Evolutionary conservation across 371 early-diverging fungal genomes (phyloP), one percentile per base, ranked within the genome.

Genomic region (Mucor saturninus): DNA sequence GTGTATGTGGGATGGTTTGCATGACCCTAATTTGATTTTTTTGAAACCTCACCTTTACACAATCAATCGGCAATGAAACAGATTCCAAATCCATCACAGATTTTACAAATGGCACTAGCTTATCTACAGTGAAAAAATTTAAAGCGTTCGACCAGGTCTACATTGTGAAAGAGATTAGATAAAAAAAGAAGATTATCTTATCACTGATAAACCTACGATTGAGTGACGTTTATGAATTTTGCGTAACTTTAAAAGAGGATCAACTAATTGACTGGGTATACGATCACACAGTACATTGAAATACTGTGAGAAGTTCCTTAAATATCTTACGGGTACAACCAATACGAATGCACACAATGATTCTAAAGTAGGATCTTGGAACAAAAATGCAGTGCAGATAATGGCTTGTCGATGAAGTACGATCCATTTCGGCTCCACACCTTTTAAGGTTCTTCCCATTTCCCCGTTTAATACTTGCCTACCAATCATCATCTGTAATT

Each of bases 381-480:
- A 81, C 35, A 81, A 54, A 59, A 81, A 81, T 1, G 74, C 72
- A 8, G 79, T 73, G 45, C 79, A 76, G 4, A 81, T 62, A 46
- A 81, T 73, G 14, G 68, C 76, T 53, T 71, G 72, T 46, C 76
- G 79, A 60, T 83, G 80, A 3, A 86, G 69, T 4, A 83, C 75
- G 5, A 86, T 71, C 79, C 84, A 83, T 71, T 86, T 86, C 7
- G 84, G 75, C 46, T 86, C 86, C 1, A 81, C 73, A 2, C 45
- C 54, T 3, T 61, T 62, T 55, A 53, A 65, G n/a, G 52, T 69
- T 51, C 69, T 72, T 59, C 80, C 81, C 67, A 86, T 79, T 43
- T 86, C 86, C 4, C 86, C 86, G 59, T 84, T 86, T 65, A 86
- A 66, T n/a, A 86, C 76, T 54, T 86, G 86, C 58, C 83, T 76